Conservation (phyloP, 192 early-diverging fungal species). For the Umbelopsis sp. region DNA sequence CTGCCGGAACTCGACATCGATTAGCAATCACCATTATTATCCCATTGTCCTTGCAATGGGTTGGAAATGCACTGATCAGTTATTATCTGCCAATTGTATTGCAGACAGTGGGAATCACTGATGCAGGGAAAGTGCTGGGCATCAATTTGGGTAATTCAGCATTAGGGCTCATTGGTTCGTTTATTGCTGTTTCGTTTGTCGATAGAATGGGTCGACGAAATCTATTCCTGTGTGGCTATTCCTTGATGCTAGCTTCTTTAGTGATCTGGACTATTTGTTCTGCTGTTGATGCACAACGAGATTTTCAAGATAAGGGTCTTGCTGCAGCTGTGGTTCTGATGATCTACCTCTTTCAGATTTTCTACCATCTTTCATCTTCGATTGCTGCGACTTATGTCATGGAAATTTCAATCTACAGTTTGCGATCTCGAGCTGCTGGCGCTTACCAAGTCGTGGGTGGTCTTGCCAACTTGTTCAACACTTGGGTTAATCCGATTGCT, state of each 20-base stretch:
- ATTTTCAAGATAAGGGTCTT: background rate
- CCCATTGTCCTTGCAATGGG: background rate
- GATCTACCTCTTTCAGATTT: background rate
- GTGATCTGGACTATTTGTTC: conserved; percentile 11
- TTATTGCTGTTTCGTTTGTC: background rate
- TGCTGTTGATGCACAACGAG: conserved; percentile 6
- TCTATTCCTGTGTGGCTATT: background rate
- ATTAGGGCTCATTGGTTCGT: background rate
- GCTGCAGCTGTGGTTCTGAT: background rate
- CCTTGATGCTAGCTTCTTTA: background rate
- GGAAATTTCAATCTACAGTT: conserved; percentile 1
- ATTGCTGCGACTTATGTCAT: background rate
- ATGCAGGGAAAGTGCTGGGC: background rate
- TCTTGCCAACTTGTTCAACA: conserved; percentile 2
- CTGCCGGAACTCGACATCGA: conserved; percentile 4
- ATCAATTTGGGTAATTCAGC: conserved; percentile 9
- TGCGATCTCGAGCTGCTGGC: background rate
- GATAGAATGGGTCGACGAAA: conserved; percentile 10
- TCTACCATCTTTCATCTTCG: background rate
- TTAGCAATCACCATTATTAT: background rate
- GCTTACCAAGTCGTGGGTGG: background rate
- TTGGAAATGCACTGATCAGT: conserved; percentile 1
- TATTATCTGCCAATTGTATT: conserved; percentile 4
- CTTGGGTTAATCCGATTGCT: conserved; percentile 14
- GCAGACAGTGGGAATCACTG: conserved; percentile 2